Evolutionary conservation across 139 green algal genomes (phyloP).

Genomic region (Dunaliella sp.): DNA sequence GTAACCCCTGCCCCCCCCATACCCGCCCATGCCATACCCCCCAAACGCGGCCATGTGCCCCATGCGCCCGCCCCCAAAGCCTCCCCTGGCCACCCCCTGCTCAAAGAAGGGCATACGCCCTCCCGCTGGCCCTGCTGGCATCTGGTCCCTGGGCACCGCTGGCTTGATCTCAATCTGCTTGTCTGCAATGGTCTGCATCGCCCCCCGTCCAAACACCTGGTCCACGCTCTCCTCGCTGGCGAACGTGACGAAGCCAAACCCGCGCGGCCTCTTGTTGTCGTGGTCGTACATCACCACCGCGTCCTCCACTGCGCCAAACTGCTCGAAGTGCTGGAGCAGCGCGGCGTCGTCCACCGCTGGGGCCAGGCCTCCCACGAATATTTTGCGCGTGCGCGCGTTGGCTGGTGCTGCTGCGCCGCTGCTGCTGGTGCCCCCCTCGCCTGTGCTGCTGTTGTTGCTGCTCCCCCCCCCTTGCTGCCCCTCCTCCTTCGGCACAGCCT

Average conservation of each 20-base stretch:
- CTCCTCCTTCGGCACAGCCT: slow-evolving; percentile 91
- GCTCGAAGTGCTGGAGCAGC: slow-evolving; percentile 80
- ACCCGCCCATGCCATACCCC: neutral
- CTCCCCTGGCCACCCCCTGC: neutral
- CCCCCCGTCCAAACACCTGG: slow-evolving; percentile 72
- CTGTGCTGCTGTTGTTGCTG: slow-evolving; percentile 35
- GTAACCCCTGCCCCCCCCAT: slow-evolving; percentile 2
- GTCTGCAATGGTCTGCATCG: slow-evolving; percentile 89
- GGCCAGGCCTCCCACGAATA: slow-evolving; percentile 93
- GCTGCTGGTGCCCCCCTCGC: slow-evolving; percentile 23
- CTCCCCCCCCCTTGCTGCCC: slow-evolving; percentile 12
- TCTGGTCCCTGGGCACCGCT: slow-evolving; percentile 84
- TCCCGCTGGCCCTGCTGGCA: slow-evolving; percentile 45
- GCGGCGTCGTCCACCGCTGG: slow-evolving; percentile 81
- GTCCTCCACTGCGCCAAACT: slow-evolving; percentile 59
- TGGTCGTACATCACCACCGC: slow-evolving; percentile 97
- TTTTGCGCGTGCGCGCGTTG: slow-evolving; percentile 65
- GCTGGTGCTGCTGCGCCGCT: slow-evolving; percentile 7
- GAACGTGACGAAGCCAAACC: slow-evolving; percentile 98
- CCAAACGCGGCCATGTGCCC: neutral
- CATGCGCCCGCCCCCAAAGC: neutral
- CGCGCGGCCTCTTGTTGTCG: slow-evolving; percentile 85
- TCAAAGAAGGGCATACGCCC: slow-evolving; percentile 18
- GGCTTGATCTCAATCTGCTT: slow-evolving; percentile 94
- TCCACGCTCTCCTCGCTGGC: slow-evolving; percentile 86